Percentiles rank a stretch among this genome's conserved stretches.
Conservation (phyloP, 805 yeast genomes). For the Barnettozyma siamensis region DNA sequence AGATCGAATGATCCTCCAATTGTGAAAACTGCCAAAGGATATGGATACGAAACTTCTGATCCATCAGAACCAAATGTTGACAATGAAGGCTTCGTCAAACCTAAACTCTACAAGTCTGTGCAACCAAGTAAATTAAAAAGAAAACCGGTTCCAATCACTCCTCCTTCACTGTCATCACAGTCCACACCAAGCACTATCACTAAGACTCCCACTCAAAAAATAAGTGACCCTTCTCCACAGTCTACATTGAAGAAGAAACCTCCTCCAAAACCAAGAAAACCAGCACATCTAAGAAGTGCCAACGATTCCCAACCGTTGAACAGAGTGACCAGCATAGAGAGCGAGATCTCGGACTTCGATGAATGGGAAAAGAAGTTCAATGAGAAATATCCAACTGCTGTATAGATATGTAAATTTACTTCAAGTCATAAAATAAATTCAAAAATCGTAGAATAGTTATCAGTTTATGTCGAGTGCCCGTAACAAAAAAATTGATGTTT, state of each 20-base stretch:
- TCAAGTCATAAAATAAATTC: no score
- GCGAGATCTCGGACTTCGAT: conserved; percentile 46
- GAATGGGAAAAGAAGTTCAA: conserved; percentile 53
- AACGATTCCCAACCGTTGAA: neutral
- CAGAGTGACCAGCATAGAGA: conserved; percentile 8
- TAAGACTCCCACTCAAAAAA: conserved; percentile 12
- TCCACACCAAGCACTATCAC: conserved; percentile 24
- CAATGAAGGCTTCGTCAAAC: conserved; percentile 26
- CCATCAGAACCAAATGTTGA: conserved; percentile 18
- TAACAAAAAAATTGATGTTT: neutral
- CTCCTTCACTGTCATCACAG: conserved; percentile 24
- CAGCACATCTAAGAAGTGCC: conserved; percentile 40
- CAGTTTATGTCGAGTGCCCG: no score
- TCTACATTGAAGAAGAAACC: conserved; percentile 22
- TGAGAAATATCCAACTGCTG: conserved; percentile 56
- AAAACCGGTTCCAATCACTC: conserved; percentile 13
- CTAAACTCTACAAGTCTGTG: conserved; percentile 13
- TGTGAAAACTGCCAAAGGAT: conserved; percentile 67
- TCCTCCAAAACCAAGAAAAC: conserved; percentile 64
- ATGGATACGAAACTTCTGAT: conserved; percentile 61
- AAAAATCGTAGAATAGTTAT: no score
- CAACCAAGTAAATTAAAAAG: conserved; percentile 16
- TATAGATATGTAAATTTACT: no score
- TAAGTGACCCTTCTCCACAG: conserved; percentile 10
- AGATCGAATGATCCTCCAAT: conserved; percentile 39